These are phyloP conservation scores for Aphanomyces invadans DNA, from an alignment of 352 stramenopile species.

Conservation along the genomic window DNA sequence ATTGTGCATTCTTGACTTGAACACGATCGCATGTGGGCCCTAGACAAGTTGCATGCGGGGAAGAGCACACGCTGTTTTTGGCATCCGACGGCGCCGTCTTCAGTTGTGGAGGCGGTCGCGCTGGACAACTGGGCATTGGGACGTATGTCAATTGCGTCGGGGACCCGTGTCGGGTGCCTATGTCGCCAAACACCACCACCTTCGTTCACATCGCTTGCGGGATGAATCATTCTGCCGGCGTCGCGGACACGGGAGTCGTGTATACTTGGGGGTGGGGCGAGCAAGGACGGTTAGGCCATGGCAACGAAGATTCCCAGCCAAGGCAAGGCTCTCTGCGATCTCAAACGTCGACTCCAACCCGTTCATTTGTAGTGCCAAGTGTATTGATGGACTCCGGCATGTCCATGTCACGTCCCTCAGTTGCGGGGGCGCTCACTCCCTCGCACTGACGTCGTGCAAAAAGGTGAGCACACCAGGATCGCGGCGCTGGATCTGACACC, in stretches of 20 bases:
- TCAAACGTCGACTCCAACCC: not conserved
- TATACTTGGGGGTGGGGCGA: slow-evolving; percentile 21
- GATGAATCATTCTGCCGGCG: slow-evolving; percentile 13
- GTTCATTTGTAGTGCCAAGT: not conserved
- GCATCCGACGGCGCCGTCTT: not conserved
- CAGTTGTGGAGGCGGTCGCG: slow-evolving; percentile 3
- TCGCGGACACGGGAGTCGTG: not conserved
- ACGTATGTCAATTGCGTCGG: not conserved
- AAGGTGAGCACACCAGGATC: no score
- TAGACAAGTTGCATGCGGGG: slow-evolving; percentile 17
- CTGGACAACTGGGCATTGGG: slow-evolving; percentile 7
- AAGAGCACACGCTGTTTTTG: slow-evolving; percentile 10
- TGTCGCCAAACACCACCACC: not conserved
- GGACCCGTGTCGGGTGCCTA: not conserved
- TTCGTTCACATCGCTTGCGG: slow-evolving; percentile 5
- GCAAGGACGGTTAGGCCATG: slow-evolving; percentile 12
- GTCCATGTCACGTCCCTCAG: not conserved
- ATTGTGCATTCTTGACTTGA: no score
- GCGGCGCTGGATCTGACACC: no score
- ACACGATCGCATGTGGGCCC: no score
- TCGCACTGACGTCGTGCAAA: not conserved
- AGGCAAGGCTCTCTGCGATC: not conserved
- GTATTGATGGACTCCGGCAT: not conserved
- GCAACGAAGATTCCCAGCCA: not conserved
- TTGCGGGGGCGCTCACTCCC: slow-evolving; percentile 10